Evolutionary conservation across 257 asterid species (phyloP).

Genomic region (Solanum rostratum): DNA sequence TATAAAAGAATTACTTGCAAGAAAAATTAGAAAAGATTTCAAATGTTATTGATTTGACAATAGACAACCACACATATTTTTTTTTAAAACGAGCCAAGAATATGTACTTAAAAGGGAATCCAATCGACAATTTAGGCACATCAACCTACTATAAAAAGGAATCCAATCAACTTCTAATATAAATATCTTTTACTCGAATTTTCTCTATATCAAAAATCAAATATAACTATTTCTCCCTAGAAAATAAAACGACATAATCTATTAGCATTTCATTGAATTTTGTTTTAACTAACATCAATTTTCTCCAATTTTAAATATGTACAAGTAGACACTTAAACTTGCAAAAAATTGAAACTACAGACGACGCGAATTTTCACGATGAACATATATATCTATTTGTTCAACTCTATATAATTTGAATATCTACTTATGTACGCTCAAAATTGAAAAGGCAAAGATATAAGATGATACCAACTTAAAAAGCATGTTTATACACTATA

Average conservation of each 20-base stretch:
- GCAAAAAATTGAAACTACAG: no score
- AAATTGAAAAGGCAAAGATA: no score
- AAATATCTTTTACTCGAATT: neutral
- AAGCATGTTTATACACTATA: no score
- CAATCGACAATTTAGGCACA: neutral
- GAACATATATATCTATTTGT: no score
- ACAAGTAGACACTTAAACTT: no score
- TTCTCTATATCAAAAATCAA: neutral
- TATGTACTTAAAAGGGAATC: neutral
- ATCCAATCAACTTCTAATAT: neutral
- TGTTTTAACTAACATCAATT: no score
- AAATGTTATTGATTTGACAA: neutral
- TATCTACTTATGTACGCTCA: no score
- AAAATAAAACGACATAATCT: neutral
- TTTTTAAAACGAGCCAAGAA: neutral
- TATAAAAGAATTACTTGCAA: neutral
- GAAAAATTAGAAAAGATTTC: neutral
- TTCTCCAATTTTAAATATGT: no score
- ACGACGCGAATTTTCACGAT: no score
- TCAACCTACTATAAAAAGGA: neutral
- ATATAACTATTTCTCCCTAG: neutral
- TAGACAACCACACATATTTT: neutral
- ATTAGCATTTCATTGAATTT: no score
- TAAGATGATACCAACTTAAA: no score
- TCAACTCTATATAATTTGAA: no score